Conservation (phyloP, 2,329 filamentous ascomycete species). For the Macrophomina tecta region DNA sequence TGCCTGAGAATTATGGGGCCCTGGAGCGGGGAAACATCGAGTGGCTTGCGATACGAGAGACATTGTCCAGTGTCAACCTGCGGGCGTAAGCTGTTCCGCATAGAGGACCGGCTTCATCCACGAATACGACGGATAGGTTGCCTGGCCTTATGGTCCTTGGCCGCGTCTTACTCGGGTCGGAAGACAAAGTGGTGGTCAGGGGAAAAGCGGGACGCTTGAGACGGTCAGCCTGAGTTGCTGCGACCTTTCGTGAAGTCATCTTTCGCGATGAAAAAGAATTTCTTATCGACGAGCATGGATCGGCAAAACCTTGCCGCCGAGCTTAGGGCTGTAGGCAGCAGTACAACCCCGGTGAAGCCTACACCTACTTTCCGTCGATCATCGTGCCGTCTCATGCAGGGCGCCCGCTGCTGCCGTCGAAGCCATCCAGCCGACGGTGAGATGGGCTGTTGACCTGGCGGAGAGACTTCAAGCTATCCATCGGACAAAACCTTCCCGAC, state of each 20-base stretch:
- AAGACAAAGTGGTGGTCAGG: background rate
- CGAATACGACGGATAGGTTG: background rate
- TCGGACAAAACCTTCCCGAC: no score
- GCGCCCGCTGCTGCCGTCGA: no score
- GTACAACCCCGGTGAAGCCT: background rate
- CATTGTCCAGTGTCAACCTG: background rate
- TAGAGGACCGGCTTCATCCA: background rate
- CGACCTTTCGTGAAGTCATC: background rate
- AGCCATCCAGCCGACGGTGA: no score
- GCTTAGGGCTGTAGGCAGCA: background rate
- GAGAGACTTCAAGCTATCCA: no score
- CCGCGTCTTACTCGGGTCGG: background rate
- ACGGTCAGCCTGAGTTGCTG: background rate
- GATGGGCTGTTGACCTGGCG: no score
- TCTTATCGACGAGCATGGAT: background rate
- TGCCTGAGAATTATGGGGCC: background rate
- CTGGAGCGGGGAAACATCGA: background rate
- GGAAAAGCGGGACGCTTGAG: background rate
- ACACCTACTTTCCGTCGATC: background rate
- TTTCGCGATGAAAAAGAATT: background rate
- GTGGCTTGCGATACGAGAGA: background rate
- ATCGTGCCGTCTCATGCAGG: background rate
- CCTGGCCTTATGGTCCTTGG: background rate
- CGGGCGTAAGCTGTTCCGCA: background rate
- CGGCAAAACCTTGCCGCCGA: background rate